Conservation (phyloP, 2,329 filamentous ascomycete genomes). For the Apiospora malaysiana region DNA sequence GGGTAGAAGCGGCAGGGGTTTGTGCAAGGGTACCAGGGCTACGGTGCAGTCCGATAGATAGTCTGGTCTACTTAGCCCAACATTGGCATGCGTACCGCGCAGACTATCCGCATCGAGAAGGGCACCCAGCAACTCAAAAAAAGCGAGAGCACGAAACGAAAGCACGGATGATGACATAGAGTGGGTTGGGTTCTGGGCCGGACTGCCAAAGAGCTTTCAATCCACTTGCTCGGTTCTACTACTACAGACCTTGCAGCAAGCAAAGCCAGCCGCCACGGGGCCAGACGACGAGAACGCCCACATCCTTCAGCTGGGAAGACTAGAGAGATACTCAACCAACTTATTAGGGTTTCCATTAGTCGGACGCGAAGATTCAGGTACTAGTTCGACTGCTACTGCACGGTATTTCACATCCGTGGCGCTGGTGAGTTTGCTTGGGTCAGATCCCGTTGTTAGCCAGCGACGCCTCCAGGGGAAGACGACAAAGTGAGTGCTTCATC, state of each 20-base stretch:
- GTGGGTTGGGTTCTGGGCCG: neutral
- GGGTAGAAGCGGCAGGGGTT: neutral
- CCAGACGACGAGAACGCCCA: neutral
- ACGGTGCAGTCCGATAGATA: slow-evolving; percentile 17
- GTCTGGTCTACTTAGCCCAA: slow-evolving; percentile 4
- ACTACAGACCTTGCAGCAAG: neutral
- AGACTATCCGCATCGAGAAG: neutral
- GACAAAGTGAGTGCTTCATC: neutral
- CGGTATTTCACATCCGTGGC: slow-evolving; percentile 2
- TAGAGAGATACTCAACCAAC: neutral
- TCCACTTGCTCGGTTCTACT: neutral
- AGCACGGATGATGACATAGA: neutral
- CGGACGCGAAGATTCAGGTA: neutral
- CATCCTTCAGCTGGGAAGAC: neutral
- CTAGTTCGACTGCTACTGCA: slow-evolving; percentile 5
- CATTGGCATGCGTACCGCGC: neutral
- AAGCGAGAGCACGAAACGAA: too few relatives aligned
- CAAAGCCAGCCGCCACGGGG: neutral
- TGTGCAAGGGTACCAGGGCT: neutral
- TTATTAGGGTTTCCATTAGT: neutral
- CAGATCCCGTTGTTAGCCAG: neutral
- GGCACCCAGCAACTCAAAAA: neutral
- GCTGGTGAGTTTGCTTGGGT: neutral
- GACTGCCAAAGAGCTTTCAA: neutral
- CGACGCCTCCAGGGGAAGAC: neutral